A percentile compares a stretch with the other conserved stretches of the same genome.
phyloP scores from a whole-genome alignment of 768 basidiomycete species.

The Rickenella mellea region DNA sequence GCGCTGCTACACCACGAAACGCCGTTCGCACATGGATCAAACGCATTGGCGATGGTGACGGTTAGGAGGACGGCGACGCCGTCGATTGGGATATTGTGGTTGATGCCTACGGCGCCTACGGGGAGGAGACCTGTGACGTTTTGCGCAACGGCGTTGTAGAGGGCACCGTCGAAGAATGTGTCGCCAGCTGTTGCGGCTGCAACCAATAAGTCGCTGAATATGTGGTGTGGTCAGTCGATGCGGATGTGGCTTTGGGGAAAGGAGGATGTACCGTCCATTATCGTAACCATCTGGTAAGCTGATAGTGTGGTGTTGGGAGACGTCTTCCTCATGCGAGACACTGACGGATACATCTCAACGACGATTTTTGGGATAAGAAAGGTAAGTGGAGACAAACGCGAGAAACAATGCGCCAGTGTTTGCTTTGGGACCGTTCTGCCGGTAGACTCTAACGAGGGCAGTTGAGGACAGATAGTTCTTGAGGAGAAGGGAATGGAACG shows the following conservation, averaged over 20 bases:
- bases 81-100: conserved; percentile 55
- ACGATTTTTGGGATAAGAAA: too few species aligned
- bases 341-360: too few species aligned
- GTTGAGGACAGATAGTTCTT: not conserved
- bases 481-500: too few species aligned
- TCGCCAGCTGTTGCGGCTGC: conserved; percentile 23
- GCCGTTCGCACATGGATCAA: too few species aligned
- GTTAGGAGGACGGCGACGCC: conserved; percentile 48
- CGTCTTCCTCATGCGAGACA: conserved; percentile 37
- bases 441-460: conserved; percentile 41
- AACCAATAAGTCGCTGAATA: conserved; percentile 29
- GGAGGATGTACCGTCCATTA: conserved; percentile 28
- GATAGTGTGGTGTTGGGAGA: conserved; percentile 29
- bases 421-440: conserved; percentile 49
- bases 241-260: too few species aligned
- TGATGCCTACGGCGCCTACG: conserved; percentile 40
- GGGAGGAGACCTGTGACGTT: conserved; percentile 46
- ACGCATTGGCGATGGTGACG: conserved; percentile 35
- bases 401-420: conserved; percentile 45
- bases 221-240: not conserved
- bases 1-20: too few species aligned
- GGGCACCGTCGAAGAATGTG: conserved; percentile 31
- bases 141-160: conserved; percentile 34
- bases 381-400: conserved; percentile 34
- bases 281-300: conserved; percentile 41